Conservation (phyloP, 2,329 filamentous ascomycete species). For the Hypoxylon sp. region DNA sequence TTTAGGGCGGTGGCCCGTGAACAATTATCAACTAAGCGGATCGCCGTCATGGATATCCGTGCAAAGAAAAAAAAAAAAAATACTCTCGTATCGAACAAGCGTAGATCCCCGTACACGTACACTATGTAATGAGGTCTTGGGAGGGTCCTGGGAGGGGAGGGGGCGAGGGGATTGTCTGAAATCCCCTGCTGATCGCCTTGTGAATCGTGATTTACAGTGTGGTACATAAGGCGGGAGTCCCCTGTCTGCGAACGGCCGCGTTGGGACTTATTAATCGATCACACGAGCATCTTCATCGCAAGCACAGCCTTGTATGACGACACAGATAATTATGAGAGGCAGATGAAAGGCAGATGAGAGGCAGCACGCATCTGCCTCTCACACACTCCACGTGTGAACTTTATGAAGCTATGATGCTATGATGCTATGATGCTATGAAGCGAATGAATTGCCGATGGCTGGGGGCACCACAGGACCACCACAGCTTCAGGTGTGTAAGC, state of each 20-base stretch:
- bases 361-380: slow-evolving; percentile 2
- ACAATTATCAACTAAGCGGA: slow-evolving; percentile 19
- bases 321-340: slow-evolving; percentile 30
- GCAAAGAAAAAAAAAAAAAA: slow-evolving; percentile 3
- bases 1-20: slow-evolving; percentile 39
- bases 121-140: slow-evolving; percentile 7
- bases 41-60: slow-evolving; percentile 41
- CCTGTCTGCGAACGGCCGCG: slow-evolving; percentile 27
- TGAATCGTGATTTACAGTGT: slow-evolving; percentile 40
- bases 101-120: slow-evolving; percentile 39
- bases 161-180: slow-evolving; percentile 41
- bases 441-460: slow-evolving; percentile 33
- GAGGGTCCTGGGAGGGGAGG: slow-evolving; percentile 7
- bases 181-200: slow-evolving; percentile 44
- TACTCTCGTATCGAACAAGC: slow-evolving; percentile 40
- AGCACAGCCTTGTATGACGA: slow-evolving; percentile 29
- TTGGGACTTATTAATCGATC: slow-evolving; percentile 27
- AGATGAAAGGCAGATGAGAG: slow-evolving; percentile 6
- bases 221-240: slow-evolving; percentile 34
- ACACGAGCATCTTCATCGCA: slow-evolving; percentile 22
- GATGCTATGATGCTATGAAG: slow-evolving; percentile 22
- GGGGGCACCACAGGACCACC: not conserved
- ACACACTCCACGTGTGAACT: slow-evolving; percentile 25
- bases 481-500: slow-evolving; percentile 41
- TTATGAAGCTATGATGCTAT: slow-evolving; percentile 33